Base-by-base conservation (phyloP, 305 asterid genomes). In the Fraxinus platypoda region DNA sequence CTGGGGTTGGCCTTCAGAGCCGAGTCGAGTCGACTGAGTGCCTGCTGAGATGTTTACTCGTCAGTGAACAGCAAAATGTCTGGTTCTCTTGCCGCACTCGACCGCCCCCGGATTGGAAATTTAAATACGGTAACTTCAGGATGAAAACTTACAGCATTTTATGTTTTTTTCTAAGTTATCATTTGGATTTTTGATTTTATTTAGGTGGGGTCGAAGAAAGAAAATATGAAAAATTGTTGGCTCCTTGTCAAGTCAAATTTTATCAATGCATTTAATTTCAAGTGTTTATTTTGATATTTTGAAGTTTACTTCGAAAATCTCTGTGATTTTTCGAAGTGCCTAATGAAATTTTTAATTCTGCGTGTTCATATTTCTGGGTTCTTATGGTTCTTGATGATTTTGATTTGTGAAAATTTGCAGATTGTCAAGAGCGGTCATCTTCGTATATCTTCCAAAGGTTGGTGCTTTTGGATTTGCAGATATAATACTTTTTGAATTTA, bases 401-500 rank as follows among this genome's bases (percentile, higher is more conserved):
- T 62, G 23, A 34, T 66, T 74, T 81, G 78, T 71, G 85, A 80
- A 71, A 84, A 74, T 33, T 72, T 93, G 80, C 94, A 96, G 99
- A 91, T 96, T 85, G 92, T 94, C 95, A 96, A 94, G 94, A 96
- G 98, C 82, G 99, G 99, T 80, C 98, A 95, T 79, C 94, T 96
- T 52, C 94, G 93, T 85, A 93, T 96, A 87, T 96, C 99, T 82
- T 94, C 99, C 19, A 96, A 92, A 92, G 99, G 99, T 94, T 81
- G 81, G 97, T 87, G 78, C 76, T 79, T 77, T 80, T 82, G 37
- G 74, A 76, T 77, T 71, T 3, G 43, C 78, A 73, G 30, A 34
- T 23, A 41, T 64, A 41, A 33, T 64, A 62, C 13, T 8, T 21
- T 21, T 28, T 41, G 64, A 81, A 78, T 75, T 25, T 15, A 15